phyloP scores from a whole-genome alignment of 192 early-diverging fungal genomes.

The Diversispora epigaea region DNA sequence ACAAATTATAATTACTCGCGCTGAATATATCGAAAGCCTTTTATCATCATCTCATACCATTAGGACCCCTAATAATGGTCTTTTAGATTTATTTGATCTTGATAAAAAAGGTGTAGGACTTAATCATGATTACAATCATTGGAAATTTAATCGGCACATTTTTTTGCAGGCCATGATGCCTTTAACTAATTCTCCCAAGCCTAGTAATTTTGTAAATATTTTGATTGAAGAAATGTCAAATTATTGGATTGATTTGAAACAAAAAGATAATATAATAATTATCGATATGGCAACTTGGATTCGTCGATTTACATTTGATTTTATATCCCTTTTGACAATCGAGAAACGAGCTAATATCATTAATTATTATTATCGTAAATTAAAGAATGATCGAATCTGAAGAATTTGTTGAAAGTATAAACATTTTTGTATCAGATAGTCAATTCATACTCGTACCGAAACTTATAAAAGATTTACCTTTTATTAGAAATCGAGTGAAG shows the following conservation, averaged over 20 bases:
- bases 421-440: conserved; percentile 23
- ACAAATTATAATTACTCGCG: not conserved
- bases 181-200: not conserved
- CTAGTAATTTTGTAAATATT: not conserved
- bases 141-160: conserved; percentile 20
- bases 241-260: conserved; percentile 29
- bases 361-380: conserved; percentile 5
- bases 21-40: conserved; percentile 2
- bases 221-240: conserved; percentile 26
- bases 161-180: not conserved
- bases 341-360: not conserved
- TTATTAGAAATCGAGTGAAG: conserved; percentile 13
- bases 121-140: not conserved
- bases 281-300: conserved; percentile 23
- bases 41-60: not conserved
- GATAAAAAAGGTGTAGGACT: not conserved
- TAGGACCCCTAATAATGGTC: not conserved
- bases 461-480: conserved; percentile 22
- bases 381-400: conserved; percentile 16
- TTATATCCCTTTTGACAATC: conserved; percentile 22
- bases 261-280: not conserved
- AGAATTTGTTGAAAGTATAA: conserved; percentile 25
- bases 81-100: not conserved
- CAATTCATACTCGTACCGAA: conserved; percentile 25
- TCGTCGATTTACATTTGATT: conserved; percentile 22